A percentile compares a stretch with the other conserved stretches of the same genome.
phyloP scores from a whole-genome alignment of 129 eudicot genomes.

The Flaveria robusta region DNA sequence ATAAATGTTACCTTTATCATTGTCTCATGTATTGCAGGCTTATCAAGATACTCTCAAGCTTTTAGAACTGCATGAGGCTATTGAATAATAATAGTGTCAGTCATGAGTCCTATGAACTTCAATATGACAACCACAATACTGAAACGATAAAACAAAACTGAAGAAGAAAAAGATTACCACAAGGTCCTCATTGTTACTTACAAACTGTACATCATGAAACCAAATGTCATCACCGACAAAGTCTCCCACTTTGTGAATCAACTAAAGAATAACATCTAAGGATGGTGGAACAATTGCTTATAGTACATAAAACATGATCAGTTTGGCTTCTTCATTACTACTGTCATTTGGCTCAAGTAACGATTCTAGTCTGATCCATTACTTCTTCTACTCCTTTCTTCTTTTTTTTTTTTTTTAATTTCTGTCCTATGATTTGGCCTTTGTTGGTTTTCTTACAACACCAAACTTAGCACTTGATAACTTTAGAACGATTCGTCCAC shows the following conservation, averaged over 20 bases:
- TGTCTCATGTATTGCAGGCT: conserved; percentile 97
- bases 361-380: no score
- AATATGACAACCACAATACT: conserved; percentile 3
- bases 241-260: conserved; percentile 91
- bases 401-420: no score
- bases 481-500: no score
- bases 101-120: not conserved
- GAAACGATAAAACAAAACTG: conserved; percentile 7
- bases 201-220: conserved; percentile 91
- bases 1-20: conserved; percentile 76
- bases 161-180: conserved; percentile 45
- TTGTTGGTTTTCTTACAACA: no score
- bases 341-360: no score
- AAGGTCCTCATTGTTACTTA: conserved; percentile 85
- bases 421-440: no score
- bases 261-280: conserved; percentile 94
- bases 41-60: conserved; percentile 95
- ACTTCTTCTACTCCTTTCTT: no score
- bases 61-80: conserved; percentile 98
- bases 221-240: conserved; percentile 94
- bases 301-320: no score
- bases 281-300: no score
- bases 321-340: no score
- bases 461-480: no score
- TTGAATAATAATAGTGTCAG: conserved; percentile 17